These are phyloP conservation scores for Tulasnella sp. DNA, from an alignment of 768 basidiomycete genomes.

Conservation along the genomic window DNA sequence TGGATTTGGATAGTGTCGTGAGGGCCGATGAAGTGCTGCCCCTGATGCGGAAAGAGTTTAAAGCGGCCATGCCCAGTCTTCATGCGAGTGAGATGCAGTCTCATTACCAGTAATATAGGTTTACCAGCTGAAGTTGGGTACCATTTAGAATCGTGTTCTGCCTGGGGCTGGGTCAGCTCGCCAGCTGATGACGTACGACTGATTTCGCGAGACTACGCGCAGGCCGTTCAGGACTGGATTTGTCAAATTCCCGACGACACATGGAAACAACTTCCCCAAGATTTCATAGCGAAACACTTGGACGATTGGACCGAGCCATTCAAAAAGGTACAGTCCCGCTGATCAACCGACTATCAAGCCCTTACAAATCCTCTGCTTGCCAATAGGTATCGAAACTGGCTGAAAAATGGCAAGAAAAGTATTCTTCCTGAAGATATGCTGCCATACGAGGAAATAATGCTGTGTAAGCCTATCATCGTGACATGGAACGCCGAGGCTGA, in stretches of 20 bases:
- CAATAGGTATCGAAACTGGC: too few relatives aligned
- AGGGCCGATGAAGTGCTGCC: neutral
- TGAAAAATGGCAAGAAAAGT: neutral
- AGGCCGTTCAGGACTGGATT: neutral
- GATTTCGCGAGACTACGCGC: neutral
- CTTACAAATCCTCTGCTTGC: too few relatives aligned
- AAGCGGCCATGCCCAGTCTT: neutral
- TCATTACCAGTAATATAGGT: neutral
- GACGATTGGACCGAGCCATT: too few relatives aligned
- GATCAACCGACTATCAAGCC: too few relatives aligned
- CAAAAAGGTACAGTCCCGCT: too few relatives aligned
- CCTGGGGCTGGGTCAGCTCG: neutral
- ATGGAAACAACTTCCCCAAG: too few relatives aligned
- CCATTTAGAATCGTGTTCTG: neutral
- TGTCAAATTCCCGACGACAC: neutral
- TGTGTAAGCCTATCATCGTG: too few relatives aligned
- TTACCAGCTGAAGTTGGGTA: neutral
- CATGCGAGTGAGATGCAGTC: neutral
- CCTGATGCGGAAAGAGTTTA: neutral
- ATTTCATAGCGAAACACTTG: too few relatives aligned
- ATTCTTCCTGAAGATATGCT: neutral
- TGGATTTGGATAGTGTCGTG: neutral
- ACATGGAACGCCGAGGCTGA: too few relatives aligned
- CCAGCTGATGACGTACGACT: neutral
- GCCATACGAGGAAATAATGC: too few relatives aligned